Base-by-base conservation (phyloP, 1,284 basidiomycete genomes). In the Exobasidium rhododendri region DNA sequence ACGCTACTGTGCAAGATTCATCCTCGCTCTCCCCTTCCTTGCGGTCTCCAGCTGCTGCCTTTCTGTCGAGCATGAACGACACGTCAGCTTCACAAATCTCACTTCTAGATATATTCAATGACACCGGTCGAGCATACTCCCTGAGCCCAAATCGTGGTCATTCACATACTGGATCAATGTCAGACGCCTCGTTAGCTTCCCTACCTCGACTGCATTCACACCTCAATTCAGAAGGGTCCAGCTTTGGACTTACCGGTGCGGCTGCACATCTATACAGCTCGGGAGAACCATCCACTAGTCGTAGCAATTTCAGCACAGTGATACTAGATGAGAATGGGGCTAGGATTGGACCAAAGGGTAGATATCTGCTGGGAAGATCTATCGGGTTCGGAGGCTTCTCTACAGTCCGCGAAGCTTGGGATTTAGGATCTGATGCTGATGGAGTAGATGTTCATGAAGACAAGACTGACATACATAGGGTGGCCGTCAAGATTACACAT, bases 311-410 rank as follows among this genome's bases (percentile, higher is more conserved):
- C 4, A 20, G 3, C 52, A 17, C 60, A 13, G 62, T 65, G 7
- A 58, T 61, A 7, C 60, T 59, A 20, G 71, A 75, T 53, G 68
- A 74, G 3, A 66, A 75, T 55, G 73, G 73, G 13, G 64, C 68
- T 2, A 58, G 61, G 4, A 58, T 75, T n/a, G 71, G 70, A 4
- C 61, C 58, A 0, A 28, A 28, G 13, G 65, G 64, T 13, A 56
- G 81, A n/a, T 94, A 92, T 76, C 85, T 85, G 4, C 84, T 97
- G 0, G 92, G 90, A 22, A 83, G 84, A 53, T 83, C 89, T 68
- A 85, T 97, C 10, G 93, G 90, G 17, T 84, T 86, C 58, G 93
- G 94, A 4, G 90, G 88, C 6, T 92, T 92, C 78, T 92, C 91
- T n/a, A 87, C 86, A 46, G 90, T 97, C 53, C 83, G 90, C 49